Evolutionary conservation across 2,329 filamentous ascomycete genomes (phyloP), one percentile per base, ranked within the genome.

Genomic region (Claviceps purpurea): DNA sequence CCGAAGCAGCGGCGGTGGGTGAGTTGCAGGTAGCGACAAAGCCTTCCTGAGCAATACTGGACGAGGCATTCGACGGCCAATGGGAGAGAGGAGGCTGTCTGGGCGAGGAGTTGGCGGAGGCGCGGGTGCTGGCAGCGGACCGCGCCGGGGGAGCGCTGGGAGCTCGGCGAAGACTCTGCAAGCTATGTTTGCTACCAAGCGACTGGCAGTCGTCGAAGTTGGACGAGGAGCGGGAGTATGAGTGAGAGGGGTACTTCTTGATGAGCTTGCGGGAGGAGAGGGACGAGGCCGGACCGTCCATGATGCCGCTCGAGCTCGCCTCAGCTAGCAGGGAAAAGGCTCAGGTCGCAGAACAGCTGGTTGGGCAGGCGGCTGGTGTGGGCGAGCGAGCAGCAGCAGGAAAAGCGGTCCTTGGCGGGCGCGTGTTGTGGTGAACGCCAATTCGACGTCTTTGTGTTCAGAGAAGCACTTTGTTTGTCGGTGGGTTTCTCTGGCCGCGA

Each of bases 181-280:
- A 81, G 75, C 79, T 83, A 67, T 75, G 74, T 73, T 81, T 76
- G 71, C 76, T 81, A 67, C 74, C 72, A 60, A 82, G 68, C 59
- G 76, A 80, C 61, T 71, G 71, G 67, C 73, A 69, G 70, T 81
- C 77, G 70, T 79, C 75, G 69, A 75, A 67, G 64, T 69, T 72
- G 62, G 71, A 71, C 49, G 69, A 74, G 56, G 73, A 70, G 58
- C 69, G 67, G 52, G 64, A 70, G 62, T 76, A 71, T 56, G 51
- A 45, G 43, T 55, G 51, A 5, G 70, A 69, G 49, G 76, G 77
- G 53, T 77, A 77, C 65, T 79, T 81, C 72, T 84, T 84, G 63
- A 77, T 77, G 58, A 84, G 76, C 64, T 70, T 74, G 68, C 79
- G 65, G 58, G 67, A 61, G 62, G 65, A 65, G 62, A 68, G 65